Percentiles rank a stretch among this genome's conserved stretches.
Evolutionary conservation across 192 early-diverging fungal genomes (phyloP).

Genomic region (Gonapodya prolifera): DNA sequence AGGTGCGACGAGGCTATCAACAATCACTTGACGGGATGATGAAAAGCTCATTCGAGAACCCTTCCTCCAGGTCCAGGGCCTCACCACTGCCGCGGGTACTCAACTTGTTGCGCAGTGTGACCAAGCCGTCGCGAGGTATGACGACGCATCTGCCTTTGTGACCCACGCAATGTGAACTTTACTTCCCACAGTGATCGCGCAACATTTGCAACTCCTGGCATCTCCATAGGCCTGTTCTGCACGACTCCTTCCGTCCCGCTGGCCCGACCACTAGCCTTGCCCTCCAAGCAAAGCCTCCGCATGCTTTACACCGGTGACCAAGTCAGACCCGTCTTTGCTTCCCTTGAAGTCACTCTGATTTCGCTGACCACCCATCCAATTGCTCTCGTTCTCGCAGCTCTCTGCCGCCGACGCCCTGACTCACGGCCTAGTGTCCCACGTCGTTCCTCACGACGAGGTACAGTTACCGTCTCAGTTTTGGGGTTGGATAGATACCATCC

Average conservation of each 20-base stretch:
- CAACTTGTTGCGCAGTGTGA: not conserved
- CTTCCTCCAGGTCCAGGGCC: conserved; percentile 5
- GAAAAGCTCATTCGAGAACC: too few species aligned
- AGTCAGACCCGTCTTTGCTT: not conserved
- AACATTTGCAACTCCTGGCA: not conserved
- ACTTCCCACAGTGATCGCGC: not conserved
- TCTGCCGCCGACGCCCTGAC: not conserved
- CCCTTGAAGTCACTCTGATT: not conserved
- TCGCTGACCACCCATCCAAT: not conserved
- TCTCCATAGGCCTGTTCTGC: conserved; percentile 1
- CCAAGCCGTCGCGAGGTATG: not conserved
- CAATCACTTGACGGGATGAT: too few species aligned
- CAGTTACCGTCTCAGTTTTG: too few species aligned
- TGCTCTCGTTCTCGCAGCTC: not conserved
- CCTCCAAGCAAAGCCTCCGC: not conserved
- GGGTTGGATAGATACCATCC: too few species aligned
- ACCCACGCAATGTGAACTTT: not conserved
- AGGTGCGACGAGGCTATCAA: not conserved
- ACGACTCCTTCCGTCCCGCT: conserved; percentile 4
- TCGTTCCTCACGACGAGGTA: conserved; percentile 3
- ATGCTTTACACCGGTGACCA: not conserved
- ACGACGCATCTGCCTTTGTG: not conserved
- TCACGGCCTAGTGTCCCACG: conserved; percentile 3
- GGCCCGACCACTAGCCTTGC: not conserved
- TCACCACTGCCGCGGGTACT: conserved; percentile 2